Conservation (phyloP, 768 basidiomycete genomes). For the Dacryopinax primogenitus region DNA sequence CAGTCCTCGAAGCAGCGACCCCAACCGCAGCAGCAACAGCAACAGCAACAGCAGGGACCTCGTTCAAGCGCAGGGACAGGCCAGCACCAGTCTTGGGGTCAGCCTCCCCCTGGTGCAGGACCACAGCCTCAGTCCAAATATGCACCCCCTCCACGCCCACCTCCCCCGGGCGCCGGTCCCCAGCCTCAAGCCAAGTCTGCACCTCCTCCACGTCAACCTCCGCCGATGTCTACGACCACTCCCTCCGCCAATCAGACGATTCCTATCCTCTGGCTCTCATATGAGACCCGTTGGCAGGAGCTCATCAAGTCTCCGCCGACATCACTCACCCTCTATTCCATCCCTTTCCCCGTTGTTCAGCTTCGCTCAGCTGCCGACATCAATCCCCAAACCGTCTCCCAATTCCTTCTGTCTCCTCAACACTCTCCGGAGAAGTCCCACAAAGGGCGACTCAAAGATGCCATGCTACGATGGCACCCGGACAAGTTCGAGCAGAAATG, state of each 20-base stretch:
- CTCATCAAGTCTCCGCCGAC: background rate
- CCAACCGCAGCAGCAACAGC: background rate
- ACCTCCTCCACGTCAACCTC: background rate
- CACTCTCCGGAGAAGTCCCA: constrained; percentile 9
- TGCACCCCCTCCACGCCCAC: background rate
- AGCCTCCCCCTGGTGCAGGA: background rate
- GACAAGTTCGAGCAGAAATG: constrained; percentile 14
- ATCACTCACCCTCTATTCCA: background rate
- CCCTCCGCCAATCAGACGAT: background rate
- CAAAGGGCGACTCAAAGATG: constrained; percentile 11
- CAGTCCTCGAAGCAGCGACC: background rate
- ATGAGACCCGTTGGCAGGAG: constrained; percentile 3
- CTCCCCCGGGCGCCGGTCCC: background rate
- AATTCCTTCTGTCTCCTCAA: constrained; percentile 9
- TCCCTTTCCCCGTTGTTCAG: constrained; percentile 10
- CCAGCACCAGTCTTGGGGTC: background rate
- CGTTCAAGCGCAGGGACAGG: background rate
- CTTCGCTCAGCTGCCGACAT: background rate
- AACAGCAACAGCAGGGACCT: background rate
- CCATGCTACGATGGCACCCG: constrained; percentile 12
- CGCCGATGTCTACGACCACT: background rate
- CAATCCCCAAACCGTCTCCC: background rate
- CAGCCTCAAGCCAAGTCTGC: background rate
- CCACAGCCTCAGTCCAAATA: background rate
- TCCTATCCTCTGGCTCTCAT: background rate